Percentiles rank a stretch among this genome's conserved stretches.
phyloP scores from a whole-genome alignment of 2,329 filamentous ascomycete genomes.

The Epichloe glyceriae region DNA sequence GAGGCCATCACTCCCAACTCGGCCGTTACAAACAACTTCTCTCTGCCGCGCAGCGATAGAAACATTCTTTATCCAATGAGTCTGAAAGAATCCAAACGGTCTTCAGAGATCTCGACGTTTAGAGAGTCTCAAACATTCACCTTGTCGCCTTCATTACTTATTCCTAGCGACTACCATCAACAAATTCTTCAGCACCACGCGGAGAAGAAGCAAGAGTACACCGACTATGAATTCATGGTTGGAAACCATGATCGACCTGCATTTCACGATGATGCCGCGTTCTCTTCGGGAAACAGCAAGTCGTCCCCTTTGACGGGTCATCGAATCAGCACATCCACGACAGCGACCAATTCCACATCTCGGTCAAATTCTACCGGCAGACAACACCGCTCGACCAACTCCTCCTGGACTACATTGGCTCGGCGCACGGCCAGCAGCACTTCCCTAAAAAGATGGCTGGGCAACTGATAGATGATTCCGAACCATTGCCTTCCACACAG shows the following conservation, averaged over 20 bases:
- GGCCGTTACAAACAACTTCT: slow-evolving; percentile 35
- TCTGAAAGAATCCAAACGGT: slow-evolving; percentile 24
- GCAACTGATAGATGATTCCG: slow-evolving; percentile 19
- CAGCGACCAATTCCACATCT: slow-evolving; percentile 33
- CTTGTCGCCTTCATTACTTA: slow-evolving; percentile 48
- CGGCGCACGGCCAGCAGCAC: slow-evolving; percentile 40
- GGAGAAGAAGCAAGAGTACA: slow-evolving; percentile 15
- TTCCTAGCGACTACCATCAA: slow-evolving; percentile 45
- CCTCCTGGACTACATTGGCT: slow-evolving; percentile 40
- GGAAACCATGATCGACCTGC: slow-evolving; percentile 5
- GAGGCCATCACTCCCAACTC: slow-evolving; percentile 32
- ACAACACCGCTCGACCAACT: slow-evolving; percentile 40
- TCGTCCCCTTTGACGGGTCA: slow-evolving; percentile 17
- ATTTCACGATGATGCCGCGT: slow-evolving; percentile 10
- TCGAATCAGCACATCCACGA: slow-evolving; percentile 43
- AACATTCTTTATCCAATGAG: slow-evolving; percentile 18
- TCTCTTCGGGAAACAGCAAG: slow-evolving; percentile 9
- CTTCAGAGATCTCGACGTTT: slow-evolving; percentile 40
- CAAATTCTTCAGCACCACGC: slow-evolving; percentile 31
- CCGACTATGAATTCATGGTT: slow-evolving; percentile 20
- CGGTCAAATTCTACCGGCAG: slow-evolving; percentile 34
- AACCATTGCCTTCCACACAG: slow-evolving; percentile 17
- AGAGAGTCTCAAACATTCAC: slow-evolving; percentile 46
- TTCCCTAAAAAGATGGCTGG: slow-evolving; percentile 25
- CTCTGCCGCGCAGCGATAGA: slow-evolving; percentile 30